phyloP scores from a whole-genome alignment of 768 basidiomycete genomes.

The Lactarius vividus region DNA sequence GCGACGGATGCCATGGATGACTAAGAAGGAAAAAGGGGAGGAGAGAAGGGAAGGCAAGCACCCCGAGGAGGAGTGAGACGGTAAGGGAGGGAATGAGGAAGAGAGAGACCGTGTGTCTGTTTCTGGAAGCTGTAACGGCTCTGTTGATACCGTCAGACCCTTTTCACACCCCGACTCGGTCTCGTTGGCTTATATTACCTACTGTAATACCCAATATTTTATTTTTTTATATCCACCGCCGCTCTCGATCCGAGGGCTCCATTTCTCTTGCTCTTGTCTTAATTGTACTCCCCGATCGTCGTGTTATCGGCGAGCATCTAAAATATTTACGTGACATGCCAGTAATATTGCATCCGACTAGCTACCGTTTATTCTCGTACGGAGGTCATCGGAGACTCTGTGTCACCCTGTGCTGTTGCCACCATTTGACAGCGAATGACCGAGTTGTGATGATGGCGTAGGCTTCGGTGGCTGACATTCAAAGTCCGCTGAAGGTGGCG shows the following conservation, averaged over 20 bases:
- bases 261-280: background rate
- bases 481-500: slow-evolving; percentile 27
- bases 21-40: slow-evolving; percentile 17
- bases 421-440: background rate
- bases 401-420: background rate
- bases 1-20: slow-evolving; percentile 43
- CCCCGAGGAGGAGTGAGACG: slow-evolving; percentile 11
- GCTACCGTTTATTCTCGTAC: background rate
- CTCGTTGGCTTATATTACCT: background rate
- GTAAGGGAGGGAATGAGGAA: slow-evolving; percentile 16
- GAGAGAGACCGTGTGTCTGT: slow-evolving; percentile 21
- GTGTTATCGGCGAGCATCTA: background rate
- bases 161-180: slow-evolving; percentile 22
- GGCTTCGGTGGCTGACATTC: slow-evolving; percentile 18
- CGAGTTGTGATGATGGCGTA: background rate
- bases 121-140: slow-evolving; percentile 16
- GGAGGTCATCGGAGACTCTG: background rate
- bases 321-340: background rate
- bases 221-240: background rate
- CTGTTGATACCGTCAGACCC: slow-evolving; percentile 13
- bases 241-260: background rate
- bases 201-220: background rate
- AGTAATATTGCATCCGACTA: background rate
- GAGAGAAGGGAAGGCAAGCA: slow-evolving; percentile 9
- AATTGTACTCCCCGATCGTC: background rate